phyloP scores from a whole-genome alignment of 768 basidiomycete species.

The Cyclocybe aegerita region DNA sequence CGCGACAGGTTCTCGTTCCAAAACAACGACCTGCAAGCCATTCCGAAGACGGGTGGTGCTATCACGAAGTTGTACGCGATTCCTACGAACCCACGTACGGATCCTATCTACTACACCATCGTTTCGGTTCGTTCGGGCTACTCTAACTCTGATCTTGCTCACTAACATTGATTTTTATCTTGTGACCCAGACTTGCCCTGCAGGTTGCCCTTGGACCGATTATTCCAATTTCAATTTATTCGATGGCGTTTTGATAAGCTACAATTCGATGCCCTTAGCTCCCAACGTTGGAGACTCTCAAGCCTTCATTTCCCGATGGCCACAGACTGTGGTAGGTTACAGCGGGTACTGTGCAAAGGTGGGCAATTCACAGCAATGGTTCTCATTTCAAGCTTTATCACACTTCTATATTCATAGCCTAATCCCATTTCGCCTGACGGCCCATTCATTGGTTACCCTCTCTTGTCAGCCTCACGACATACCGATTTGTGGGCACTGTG shows the following conservation, averaged over 20 bases:
- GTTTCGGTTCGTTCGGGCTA: constrained; percentile 11
- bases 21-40: constrained; percentile 13
- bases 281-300: constrained; percentile 17
- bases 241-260: constrained; percentile 9
- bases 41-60: constrained; percentile 9
- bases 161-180: not conserved
- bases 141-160: not conserved
- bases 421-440: constrained; percentile 16
- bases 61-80: constrained; percentile 12
- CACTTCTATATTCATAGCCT: constrained; percentile 6
- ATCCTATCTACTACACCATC: constrained; percentile 17
- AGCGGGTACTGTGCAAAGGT: constrained; percentile 18
- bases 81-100: constrained; percentile 15
- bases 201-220: constrained; percentile 13
- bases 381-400: not conserved
- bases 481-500: constrained; percentile 23
- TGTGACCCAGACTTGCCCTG: constrained; percentile 11
- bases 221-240: constrained; percentile 16
- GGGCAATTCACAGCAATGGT: not conserved
- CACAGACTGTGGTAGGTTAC: constrained; percentile 10
- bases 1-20: constrained; percentile 11
- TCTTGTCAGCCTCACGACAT: constrained; percentile 15
- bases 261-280: constrained; percentile 9
- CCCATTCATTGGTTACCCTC: constrained; percentile 18
- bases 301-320: constrained; percentile 14